Conservation (phyloP, 192 early-diverging fungal species). For the Gaertneriomyces sp. region DNA sequence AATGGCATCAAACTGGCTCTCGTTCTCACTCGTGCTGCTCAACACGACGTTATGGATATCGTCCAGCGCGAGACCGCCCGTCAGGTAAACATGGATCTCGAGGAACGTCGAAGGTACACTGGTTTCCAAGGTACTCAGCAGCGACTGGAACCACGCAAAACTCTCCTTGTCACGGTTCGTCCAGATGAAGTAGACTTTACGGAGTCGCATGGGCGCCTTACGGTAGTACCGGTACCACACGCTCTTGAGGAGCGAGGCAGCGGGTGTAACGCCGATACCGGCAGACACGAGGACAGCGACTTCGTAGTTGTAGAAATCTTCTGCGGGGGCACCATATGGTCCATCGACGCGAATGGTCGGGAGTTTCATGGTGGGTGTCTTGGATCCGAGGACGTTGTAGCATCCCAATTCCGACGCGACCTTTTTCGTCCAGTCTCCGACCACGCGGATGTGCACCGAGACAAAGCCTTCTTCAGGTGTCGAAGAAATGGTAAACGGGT, state of each 20-base stretch:
- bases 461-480: slow-evolving; percentile 76
- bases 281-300: slow-evolving; percentile 66
- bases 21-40: slow-evolving; percentile 35
- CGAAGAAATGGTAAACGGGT: slow-evolving; percentile 81
- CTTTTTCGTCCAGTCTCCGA: slow-evolving; percentile 69
- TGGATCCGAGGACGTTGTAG: slow-evolving; percentile 30
- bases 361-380: slow-evolving; percentile 12
- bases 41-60: slow-evolving; percentile 62
- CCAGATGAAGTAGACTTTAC: slow-evolving; percentile 80
- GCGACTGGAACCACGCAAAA: slow-evolving; percentile 80
- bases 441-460: slow-evolving; percentile 73
- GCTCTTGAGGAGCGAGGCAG: slow-evolving; percentile 69
- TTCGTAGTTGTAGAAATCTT: slow-evolving; percentile 76
- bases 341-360: slow-evolving; percentile 62
- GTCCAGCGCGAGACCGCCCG: slow-evolving; percentile 59
- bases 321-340: slow-evolving; percentile 67
- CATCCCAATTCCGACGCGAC: slow-evolving; percentile 66
- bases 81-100: slow-evolving; percentile 41
- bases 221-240: slow-evolving; percentile 56
- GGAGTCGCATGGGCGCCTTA: slow-evolving; percentile 39
- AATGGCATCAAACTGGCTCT: slow-evolving; percentile 56
- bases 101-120: slow-evolving; percentile 57
- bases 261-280: slow-evolving; percentile 81
- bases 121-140: slow-evolving; percentile 63
- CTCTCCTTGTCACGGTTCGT: slow-evolving; percentile 66